Percentiles rank a stretch among this genome's conserved stretches.
phyloP scores from a whole-genome alignment of 495 filamentous ascomycete genomes.

The Tuber melanosporum region DNA sequence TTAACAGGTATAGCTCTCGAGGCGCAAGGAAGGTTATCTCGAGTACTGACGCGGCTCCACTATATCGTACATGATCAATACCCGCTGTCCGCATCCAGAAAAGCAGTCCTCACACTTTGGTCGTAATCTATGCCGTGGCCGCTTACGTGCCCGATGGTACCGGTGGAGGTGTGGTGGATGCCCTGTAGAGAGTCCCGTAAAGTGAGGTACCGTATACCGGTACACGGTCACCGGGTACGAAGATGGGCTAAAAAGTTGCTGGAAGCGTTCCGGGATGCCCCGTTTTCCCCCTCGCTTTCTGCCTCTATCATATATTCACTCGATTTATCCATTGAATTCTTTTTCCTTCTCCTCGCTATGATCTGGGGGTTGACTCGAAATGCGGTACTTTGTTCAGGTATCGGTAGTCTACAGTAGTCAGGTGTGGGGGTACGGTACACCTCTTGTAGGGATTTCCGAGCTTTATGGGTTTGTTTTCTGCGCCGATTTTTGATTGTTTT shows the following conservation, averaged over 20 bases:
- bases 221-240: neutral
- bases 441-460: slow-evolving; percentile 14
- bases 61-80: neutral
- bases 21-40: too few relatives aligned
- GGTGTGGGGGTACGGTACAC: neutral
- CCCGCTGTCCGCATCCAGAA: neutral
- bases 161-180: neutral
- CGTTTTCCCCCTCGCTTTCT: slow-evolving; percentile 8
- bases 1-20: too few relatives aligned
- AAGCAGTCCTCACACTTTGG: neutral
- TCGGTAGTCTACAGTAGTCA: neutral
- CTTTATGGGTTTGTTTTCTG: slow-evolving; percentile 6
- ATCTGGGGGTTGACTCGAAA: slow-evolving; percentile 10
- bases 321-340: slow-evolving; percentile 11
- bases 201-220: neutral
- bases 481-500: neutral
- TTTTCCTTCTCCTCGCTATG: slow-evolving; percentile 4
- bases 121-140: neutral
- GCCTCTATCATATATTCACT: neutral
- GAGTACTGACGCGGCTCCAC: too few relatives aligned
- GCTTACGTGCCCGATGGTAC: neutral
- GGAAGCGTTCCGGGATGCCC: neutral
- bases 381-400: neutral
- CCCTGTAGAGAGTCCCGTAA: too few relatives aligned
- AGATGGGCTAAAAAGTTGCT: neutral